Base-by-base conservation (phyloP, 164 flowering plant genomes). In the Stephania japonica region DNA sequence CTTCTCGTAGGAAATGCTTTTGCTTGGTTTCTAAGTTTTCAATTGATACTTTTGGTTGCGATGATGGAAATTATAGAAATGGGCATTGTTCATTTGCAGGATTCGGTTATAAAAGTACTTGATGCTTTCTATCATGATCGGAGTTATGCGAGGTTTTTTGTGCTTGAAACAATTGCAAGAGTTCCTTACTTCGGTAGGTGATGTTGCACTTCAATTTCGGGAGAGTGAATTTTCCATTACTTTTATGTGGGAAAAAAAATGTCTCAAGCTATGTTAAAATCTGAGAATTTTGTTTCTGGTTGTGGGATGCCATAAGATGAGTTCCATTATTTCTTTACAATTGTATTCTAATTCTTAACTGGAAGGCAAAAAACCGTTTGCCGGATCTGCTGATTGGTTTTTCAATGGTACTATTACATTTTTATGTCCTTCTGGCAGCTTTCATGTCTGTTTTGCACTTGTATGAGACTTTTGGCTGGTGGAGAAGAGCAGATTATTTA, bases 391-490 rank as follows among this genome's bases (percentile, higher is more conserved):
- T 43, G 23, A 67, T 38, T 67, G 9, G 19, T 32, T 67, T 47
- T 25, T 32, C 69, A 67, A 67, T 18, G n/a, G 9, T 67, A 32
- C 44, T 47, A 47, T 9, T 47, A 9, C 10, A 47, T 9, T 47
- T 9, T 73, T 73, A 62, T 78, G 43, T 78, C 73, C 32, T 43
- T 53, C 4, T 83, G 77, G 84, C 88, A 95, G 99, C 98, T 7
- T 95, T 95, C 81, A 87, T 93, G 80, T 95, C 99, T 69, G 97
- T 95, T 56, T 84, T 95, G 32, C 99, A 95, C 80, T 75, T 93
- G 97, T 95, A 95, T 74, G 97, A 95, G 89, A 91, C 85, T 81
- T 89, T 91, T 83, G 99, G 99, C 76, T 93, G 99, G 99, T 95
- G 99, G 97, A 86, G 98, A 85, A 84, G 87, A 80, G 97, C 97